Conservation (phyloP, 257 asterid genomes). For the Striga asiatica region DNA sequence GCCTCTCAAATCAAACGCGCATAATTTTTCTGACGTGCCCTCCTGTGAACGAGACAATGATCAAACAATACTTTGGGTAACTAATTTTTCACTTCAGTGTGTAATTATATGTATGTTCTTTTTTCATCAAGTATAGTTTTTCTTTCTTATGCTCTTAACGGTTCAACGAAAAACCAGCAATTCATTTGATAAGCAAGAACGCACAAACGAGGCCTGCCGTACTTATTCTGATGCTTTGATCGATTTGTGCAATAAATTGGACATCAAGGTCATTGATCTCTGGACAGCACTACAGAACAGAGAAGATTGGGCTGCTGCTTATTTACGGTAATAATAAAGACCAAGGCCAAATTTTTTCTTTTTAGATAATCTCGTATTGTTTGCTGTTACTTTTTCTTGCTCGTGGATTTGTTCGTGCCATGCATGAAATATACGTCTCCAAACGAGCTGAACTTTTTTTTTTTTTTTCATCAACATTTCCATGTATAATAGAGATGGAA, state of each 20-base stretch:
- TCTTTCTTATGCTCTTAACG: neutral
- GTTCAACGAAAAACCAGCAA: slow-evolving; percentile 19
- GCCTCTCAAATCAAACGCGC: slow-evolving; percentile 27
- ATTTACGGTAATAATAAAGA: slow-evolving; percentile 42
- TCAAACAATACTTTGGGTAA: slow-evolving; percentile 27
- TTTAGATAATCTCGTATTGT: too few species aligned
- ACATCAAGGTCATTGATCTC: slow-evolving; percentile 42
- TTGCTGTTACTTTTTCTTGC: too few species aligned
- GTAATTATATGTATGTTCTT: too few species aligned
- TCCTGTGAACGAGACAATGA: slow-evolving; percentile 35
- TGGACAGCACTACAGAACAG: slow-evolving; percentile 51
- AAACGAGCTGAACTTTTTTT: too few species aligned
- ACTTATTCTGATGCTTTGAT: slow-evolving; percentile 49
- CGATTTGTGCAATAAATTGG: slow-evolving; percentile 35
- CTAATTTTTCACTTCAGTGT: neutral
- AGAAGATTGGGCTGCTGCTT: slow-evolving; percentile 44
- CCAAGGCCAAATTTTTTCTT: too few species aligned
- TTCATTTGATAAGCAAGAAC: slow-evolving; percentile 22
- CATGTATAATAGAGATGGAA: slow-evolving; percentile 36
- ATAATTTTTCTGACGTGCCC: slow-evolving; percentile 39
- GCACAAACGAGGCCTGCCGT: slow-evolving; percentile 41
- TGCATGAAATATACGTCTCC: too few species aligned
- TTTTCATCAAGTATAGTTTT: neutral
- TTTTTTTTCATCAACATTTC: neutral
- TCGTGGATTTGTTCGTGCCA: too few species aligned